Conservation (phyloP, 2,329 filamentous ascomycete genomes). For the Claviceps sp. region DNA sequence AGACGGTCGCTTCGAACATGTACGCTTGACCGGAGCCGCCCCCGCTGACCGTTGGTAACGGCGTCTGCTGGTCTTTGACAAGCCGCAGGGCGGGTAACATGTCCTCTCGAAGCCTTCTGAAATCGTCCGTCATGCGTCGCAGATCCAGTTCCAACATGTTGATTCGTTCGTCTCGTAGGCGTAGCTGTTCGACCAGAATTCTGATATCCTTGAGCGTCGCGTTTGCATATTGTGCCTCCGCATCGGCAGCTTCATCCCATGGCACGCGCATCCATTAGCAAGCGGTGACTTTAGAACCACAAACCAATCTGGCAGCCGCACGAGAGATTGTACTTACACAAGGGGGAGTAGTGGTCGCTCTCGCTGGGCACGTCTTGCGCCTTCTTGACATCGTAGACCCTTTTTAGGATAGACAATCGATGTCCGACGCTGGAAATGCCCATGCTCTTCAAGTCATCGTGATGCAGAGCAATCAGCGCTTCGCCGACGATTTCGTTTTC, state of each 20-base stretch:
- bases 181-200: conserved; percentile 77
- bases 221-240: conserved; percentile 69
- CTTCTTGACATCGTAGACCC: conserved; percentile 90
- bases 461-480: conserved; percentile 73
- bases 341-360: conserved; percentile 81
- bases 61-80: conserved; percentile 83
- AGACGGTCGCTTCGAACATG: conserved; percentile 35
- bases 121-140: conserved; percentile 74
- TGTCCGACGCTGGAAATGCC: conserved; percentile 87
- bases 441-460: conserved; percentile 92
- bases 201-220: conserved; percentile 91
- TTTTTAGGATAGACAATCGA: conserved; percentile 86
- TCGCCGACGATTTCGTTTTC: conserved; percentile 94
- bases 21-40: conserved; percentile 24
- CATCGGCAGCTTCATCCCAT: conserved; percentile 60
- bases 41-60: conserved; percentile 46
- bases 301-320: no score
- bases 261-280: conserved; percentile 9
- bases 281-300: neutral
- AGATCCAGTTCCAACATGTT: conserved; percentile 71
- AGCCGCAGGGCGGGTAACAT: conserved; percentile 81
- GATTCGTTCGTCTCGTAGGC: conserved; percentile 82
- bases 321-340: conserved; percentile 45
- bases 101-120: conserved; percentile 77
- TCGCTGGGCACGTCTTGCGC: conserved; percentile 86